Evolutionary conservation across 2,329 filamentous ascomycete genomes (phyloP).

Genomic region (Stromatinia cepivora): DNA sequence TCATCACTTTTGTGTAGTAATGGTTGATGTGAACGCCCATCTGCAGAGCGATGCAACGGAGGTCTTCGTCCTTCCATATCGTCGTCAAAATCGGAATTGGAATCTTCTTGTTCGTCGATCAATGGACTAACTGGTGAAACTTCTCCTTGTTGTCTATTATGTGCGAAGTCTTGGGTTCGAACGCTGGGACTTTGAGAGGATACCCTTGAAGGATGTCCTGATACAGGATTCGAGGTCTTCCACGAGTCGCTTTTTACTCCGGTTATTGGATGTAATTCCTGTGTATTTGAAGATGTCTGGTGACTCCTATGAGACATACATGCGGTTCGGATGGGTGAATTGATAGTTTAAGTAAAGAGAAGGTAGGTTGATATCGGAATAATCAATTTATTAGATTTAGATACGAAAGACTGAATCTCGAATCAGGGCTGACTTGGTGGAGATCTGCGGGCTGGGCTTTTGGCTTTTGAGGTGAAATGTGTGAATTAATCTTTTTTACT

Average conservation of each 20-base stretch:
- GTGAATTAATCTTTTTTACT: background rate
- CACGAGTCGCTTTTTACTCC: constrained; percentile 27
- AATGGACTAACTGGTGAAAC: constrained; percentile 16
- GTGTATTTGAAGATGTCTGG: constrained; percentile 23
- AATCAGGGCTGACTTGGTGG: constrained; percentile 9
- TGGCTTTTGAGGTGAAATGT: background rate
- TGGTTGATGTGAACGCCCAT: constrained; percentile 44
- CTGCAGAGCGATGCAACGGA: constrained; percentile 42
- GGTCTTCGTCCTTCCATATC: constrained; percentile 45
- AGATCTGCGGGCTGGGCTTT: background rate
- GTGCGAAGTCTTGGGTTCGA: constrained; percentile 27
- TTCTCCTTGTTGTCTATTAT: constrained; percentile 26
- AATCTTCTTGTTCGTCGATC: constrained; percentile 32
- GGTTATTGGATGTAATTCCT: constrained; percentile 20
- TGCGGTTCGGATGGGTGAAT: constrained; percentile 26
- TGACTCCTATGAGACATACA: constrained; percentile 40
- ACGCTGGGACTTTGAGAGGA: constrained; percentile 27
- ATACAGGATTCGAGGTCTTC: constrained; percentile 33
- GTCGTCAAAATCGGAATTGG: constrained; percentile 32
- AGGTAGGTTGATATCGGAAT: constrained; percentile 5
- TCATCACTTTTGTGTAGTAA: constrained; percentile 39
- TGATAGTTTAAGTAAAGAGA: background rate
- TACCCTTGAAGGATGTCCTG: constrained; percentile 28
- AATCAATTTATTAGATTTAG: background rate
- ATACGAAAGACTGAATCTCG: background rate